phyloP scores from a whole-genome alignment of 2,329 filamentous ascomycete genomes.

The Pseudocercospora cruenta region DNA sequence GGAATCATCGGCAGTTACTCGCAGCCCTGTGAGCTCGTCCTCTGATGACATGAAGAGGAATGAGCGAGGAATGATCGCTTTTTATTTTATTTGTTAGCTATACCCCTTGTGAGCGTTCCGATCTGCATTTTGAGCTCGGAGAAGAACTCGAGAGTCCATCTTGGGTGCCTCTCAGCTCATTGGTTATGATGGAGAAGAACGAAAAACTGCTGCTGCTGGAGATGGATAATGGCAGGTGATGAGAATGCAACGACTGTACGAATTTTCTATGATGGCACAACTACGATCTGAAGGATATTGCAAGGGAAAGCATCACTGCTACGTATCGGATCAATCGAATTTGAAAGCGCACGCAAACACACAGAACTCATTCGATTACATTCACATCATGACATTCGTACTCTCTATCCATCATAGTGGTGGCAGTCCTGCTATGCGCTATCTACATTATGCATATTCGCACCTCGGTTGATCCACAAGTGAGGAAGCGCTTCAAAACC shows the following conservation, averaged over 20 bases:
- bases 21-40: background rate
- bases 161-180: too few species aligned
- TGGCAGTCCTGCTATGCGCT: background rate
- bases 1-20: background rate
- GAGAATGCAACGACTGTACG: constrained; percentile 12
- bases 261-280: constrained; percentile 1
- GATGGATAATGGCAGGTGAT: constrained; percentile 15
- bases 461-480: background rate
- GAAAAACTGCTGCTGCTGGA: background rate
- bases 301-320: background rate
- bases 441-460: background rate
- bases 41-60: background rate
- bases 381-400: background rate
- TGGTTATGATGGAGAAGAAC: background rate
- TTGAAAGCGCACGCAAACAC: background rate
- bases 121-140: too few species aligned
- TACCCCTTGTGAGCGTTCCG: constrained; percentile 17
- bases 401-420: constrained; percentile 4
- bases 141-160: too few species aligned
- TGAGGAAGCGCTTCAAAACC: background rate
- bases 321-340: background rate
- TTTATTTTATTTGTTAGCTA: constrained; percentile 17
- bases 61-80: background rate
- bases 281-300: background rate
- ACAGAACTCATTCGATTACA: background rate